Evolutionary conservation across 2,329 filamentous ascomycete species (phyloP).

Genomic region (Thermochaetoides dissita): DNA sequence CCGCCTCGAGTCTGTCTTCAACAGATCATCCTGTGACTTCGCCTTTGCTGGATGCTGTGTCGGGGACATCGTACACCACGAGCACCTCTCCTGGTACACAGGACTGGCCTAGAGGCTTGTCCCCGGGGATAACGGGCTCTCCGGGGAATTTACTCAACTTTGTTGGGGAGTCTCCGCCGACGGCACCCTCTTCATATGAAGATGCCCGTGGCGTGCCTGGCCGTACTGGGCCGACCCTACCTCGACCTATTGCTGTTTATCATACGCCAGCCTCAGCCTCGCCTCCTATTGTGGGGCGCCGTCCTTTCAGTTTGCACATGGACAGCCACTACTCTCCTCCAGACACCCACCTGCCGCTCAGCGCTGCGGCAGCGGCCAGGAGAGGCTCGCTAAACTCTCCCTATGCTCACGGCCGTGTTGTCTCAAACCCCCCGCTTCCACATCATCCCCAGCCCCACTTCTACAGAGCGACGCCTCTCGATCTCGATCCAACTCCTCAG

Average conservation of each 20-base stretch:
- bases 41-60: conserved; percentile 34
- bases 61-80: conserved; percentile 31
- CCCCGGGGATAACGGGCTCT: conserved; percentile 32
- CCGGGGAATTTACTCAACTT: conserved; percentile 39
- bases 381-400: conserved; percentile 39
- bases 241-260: conserved; percentile 30
- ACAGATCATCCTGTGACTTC: conserved; percentile 31
- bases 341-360: conserved; percentile 25
- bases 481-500: conserved; percentile 38
- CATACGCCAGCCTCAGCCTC: conserved; percentile 28
- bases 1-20: conserved; percentile 21
- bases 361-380: conserved; percentile 23
- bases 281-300: conserved; percentile 22
- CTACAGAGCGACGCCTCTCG: conserved; percentile 60
- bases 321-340: conserved; percentile 30
- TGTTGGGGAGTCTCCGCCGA: conserved; percentile 38
- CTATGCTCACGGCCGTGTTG: conserved; percentile 30
- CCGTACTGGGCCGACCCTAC: conserved; percentile 31
- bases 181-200: conserved; percentile 38
- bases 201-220: conserved; percentile 26
- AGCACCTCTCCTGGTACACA: conserved; percentile 34
- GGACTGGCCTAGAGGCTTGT: conserved; percentile 28
- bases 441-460: conserved; percentile 67
- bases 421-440: conserved; percentile 49
- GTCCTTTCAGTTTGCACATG: conserved; percentile 42